These are phyloP conservation scores for Aegle marmelos DNA, from an alignment of 345 rosid species.

Conservation along the genomic window DNA sequence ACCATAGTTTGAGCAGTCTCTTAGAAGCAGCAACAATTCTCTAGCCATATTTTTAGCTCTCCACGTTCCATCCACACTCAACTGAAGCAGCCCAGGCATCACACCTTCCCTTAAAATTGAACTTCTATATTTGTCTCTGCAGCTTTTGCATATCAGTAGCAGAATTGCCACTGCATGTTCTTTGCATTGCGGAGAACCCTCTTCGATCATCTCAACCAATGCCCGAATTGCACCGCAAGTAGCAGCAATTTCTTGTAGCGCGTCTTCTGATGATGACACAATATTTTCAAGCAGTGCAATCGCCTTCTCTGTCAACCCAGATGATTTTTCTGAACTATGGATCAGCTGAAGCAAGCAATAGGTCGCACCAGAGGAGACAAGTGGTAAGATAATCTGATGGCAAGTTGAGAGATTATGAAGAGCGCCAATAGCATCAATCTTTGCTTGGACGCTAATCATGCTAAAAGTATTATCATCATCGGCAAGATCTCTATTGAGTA, in stretches of 20 bases:
- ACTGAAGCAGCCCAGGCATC: constrained; percentile 77
- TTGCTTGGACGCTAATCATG: constrained; percentile 37
- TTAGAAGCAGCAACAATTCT: constrained; percentile 55
- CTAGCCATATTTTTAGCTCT: constrained; percentile 61
- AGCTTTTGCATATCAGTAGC: constrained; percentile 49
- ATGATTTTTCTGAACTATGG: constrained; percentile 38
- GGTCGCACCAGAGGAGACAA: constrained; percentile 51
- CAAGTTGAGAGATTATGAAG: constrained; percentile 78
- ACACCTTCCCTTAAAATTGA: constrained; percentile 73
- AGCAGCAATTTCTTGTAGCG: constrained; percentile 27
- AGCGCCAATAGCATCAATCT: constrained; percentile 59
- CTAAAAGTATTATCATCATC: not conserved
- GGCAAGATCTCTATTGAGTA: constrained; percentile 18
- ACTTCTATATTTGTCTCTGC: constrained; percentile 66
- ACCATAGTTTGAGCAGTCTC: constrained; percentile 45
- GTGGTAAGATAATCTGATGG: constrained; percentile 43
- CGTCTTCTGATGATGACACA: constrained; percentile 33
- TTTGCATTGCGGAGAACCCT: constrained; percentile 58
- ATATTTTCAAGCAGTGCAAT: constrained; percentile 53
- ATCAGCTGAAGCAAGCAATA: constrained; percentile 51
- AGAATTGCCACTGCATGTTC: constrained; percentile 76
- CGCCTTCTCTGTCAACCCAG: constrained; percentile 58
- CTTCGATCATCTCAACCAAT: constrained; percentile 73
- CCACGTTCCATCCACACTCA: constrained; percentile 68
- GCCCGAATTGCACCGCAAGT: constrained; percentile 49